Evolutionary conservation across 352 stramenopile species (phyloP).

Genomic region (Saprolegnia parasitica): DNA sequence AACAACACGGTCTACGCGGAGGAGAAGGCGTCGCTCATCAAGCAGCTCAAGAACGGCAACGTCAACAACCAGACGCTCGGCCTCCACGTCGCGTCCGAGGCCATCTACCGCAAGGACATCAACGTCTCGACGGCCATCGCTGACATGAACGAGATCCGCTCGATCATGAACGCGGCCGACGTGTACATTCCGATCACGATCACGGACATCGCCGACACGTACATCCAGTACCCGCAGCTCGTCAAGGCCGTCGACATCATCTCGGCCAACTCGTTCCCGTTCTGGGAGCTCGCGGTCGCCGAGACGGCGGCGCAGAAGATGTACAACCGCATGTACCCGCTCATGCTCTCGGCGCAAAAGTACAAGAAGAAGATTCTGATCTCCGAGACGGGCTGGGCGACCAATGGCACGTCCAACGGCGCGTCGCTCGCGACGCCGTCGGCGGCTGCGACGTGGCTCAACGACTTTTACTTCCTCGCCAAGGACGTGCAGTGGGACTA

Average conservation of each 20-base stretch:
- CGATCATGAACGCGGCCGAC: slow-evolving; percentile 31
- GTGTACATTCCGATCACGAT: slow-evolving; percentile 52
- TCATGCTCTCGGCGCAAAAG: slow-evolving; percentile 33
- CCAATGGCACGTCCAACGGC: slow-evolving; percentile 33
- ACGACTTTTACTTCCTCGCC: slow-evolving; percentile 56
- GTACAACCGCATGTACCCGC: slow-evolving; percentile 41
- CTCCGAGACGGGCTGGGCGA: slow-evolving; percentile 64
- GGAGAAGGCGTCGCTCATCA: slow-evolving; percentile 45
- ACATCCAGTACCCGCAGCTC: slow-evolving; percentile 46
- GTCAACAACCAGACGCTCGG: slow-evolving; percentile 48
- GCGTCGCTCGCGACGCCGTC: slow-evolving; percentile 38
- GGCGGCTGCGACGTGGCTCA: slow-evolving; percentile 50
- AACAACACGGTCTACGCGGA: slow-evolving; percentile 38
- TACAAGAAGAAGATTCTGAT: slow-evolving; percentile 60
- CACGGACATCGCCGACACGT: slow-evolving; percentile 54
- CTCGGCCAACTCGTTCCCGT: slow-evolving; percentile 60
- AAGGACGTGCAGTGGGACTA: slow-evolving; percentile 46
- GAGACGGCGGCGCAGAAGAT: slow-evolving; percentile 41
- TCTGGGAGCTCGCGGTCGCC: slow-evolving; percentile 51
- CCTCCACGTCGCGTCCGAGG: slow-evolving; percentile 58
- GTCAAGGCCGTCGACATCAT: slow-evolving; percentile 58
- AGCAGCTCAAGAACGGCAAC: slow-evolving; percentile 39
- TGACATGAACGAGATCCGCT: slow-evolving; percentile 56
- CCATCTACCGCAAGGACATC: slow-evolving; percentile 64
- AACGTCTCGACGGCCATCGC: slow-evolving; percentile 39